Base-by-base conservation (phyloP, 352 stramenopile genomes). In the Plasmopara halstedii region DNA sequence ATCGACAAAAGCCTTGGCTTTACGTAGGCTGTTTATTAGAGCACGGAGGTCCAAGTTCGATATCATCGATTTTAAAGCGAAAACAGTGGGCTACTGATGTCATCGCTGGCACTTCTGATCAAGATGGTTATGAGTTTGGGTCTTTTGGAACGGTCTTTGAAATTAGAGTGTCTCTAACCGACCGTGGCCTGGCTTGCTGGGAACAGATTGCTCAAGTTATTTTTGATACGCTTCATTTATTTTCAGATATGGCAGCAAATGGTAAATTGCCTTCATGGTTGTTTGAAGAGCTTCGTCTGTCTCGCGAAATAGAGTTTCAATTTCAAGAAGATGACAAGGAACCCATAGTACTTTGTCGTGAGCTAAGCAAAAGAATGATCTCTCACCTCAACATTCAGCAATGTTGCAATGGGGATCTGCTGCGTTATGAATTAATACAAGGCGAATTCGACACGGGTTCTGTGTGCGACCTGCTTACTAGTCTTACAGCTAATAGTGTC, bases 311-410 rank as follows among this genome's bases (percentile, higher is more conserved):
- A 42, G 47, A 58, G 4, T 84, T 83, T 58, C 54, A 56, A n/a
- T 87, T 86, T 31, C 67, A 84, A 42, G 73, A 86, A 64, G 72
- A 87, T 27, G 34, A 40, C 6, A 47, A 54, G 19, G 33, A 69
- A 23, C 61, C 56, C 0, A 44, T 67, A 4, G 42, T 51, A 6
- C 27, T 82, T 6, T 88, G 72, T 34, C 58, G 56, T 3, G 56
- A 63, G 7, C 39, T 89, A 18, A 72, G 72, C 35, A 64, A 84
- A 35, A 56, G 77, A 3, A 81, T 91, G 67, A 67, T 87, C 25
- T 25, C 45, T 19, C 62, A 64, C 17, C 56, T 72, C 43, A 51
- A 46, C 22, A 35, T 87, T 14, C 50, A 62, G 2, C 62, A 64
- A 10, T 40, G 31, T 20, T 53, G 41, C 21, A 19, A 36, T 4